Percentiles rank a stretch among this genome's conserved stretches.
Conservation (phyloP, 2,329 filamentous ascomycete species). For the Microdochium trichocladiopsis region DNA sequence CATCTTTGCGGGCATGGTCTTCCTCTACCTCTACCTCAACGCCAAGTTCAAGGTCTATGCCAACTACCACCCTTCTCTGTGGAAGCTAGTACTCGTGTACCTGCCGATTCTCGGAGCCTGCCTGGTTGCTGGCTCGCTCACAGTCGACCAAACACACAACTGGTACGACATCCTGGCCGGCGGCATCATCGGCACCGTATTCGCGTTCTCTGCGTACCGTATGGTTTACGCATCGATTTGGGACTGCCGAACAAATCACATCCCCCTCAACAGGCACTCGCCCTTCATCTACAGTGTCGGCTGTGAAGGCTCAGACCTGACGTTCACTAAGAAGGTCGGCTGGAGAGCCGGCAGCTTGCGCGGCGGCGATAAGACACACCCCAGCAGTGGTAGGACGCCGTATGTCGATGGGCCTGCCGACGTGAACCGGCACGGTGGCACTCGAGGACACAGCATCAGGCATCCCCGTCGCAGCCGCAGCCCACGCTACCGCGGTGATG, state of each 20-base stretch:
- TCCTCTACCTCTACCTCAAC: slow-evolving; percentile 61
- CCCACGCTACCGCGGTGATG: not conserved
- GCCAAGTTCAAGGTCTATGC: slow-evolving; percentile 65
- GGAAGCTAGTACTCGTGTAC: slow-evolving; percentile 55
- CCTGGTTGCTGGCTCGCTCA: slow-evolving; percentile 53
- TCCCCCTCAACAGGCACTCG: slow-evolving; percentile 44
- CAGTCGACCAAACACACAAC: slow-evolving; percentile 60
- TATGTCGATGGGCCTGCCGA: not conserved
- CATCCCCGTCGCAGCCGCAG: not conserved
- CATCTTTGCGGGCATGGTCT: slow-evolving; percentile 57
- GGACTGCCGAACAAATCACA: slow-evolving; percentile 63
- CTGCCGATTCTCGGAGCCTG: slow-evolving; percentile 53
- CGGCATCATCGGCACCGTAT: slow-evolving; percentile 52
- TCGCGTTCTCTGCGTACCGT: slow-evolving; percentile 57
- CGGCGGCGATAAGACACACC: not conserved
- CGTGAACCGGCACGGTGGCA: not conserved
- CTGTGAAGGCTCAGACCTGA: slow-evolving; percentile 11
- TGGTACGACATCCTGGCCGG: slow-evolving; percentile 65
- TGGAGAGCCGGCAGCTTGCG: slow-evolving; percentile 9
- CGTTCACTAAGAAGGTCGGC: slow-evolving; percentile 16
- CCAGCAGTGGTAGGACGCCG: not conserved
- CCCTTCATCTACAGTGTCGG: slow-evolving; percentile 21
- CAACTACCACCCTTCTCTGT: slow-evolving; percentile 59
- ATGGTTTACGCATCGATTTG: slow-evolving; percentile 62
- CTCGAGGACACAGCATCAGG: not conserved